These are phyloP conservation scores for Maudiozyma barnettii DNA, from an alignment of 805 yeast species.

Conservation along the genomic window DNA sequence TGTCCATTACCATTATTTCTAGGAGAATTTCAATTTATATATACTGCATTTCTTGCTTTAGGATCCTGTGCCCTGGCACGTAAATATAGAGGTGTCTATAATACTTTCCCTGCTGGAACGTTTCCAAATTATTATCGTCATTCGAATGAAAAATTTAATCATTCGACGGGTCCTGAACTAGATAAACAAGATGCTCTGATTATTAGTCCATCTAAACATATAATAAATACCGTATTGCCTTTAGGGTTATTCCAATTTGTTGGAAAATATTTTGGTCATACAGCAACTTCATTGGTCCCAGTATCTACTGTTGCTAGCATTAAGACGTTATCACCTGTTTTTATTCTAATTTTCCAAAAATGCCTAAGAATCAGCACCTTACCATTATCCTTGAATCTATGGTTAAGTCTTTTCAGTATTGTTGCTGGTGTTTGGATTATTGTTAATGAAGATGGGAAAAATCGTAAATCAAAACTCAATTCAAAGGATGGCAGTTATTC, in stretches of 20 bases:
- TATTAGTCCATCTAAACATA: slow-evolving; percentile 29
- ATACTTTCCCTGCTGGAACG: slow-evolving; percentile 44
- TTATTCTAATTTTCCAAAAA: slow-evolving; percentile 50
- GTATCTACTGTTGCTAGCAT: slow-evolving; percentile 63
- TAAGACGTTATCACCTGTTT: slow-evolving; percentile 56
- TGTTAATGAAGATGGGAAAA: slow-evolving; percentile 17
- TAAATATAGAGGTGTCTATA: slow-evolving; percentile 24
- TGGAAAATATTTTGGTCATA: slow-evolving; percentile 53
- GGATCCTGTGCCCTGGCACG: slow-evolving; percentile 31
- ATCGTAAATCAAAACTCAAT: not conserved
- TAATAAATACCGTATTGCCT: slow-evolving; percentile 46
- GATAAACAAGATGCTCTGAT: slow-evolving; percentile 6
- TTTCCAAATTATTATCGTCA: slow-evolving; percentile 34
- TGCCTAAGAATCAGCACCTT: slow-evolving; percentile 21
- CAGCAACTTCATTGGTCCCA: slow-evolving; percentile 57
- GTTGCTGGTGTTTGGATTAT: slow-evolving; percentile 27
- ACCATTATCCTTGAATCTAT: slow-evolving; percentile 6
- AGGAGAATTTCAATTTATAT: slow-evolving; percentile 54
- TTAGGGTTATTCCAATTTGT: slow-evolving; percentile 56
- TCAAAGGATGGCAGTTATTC: slow-evolving; percentile 8
- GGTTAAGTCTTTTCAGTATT: slow-evolving; percentile 19
- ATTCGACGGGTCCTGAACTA: not conserved
- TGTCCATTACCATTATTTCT: slow-evolving; percentile 55
- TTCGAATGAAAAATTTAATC: slow-evolving; percentile 9
- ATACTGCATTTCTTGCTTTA: slow-evolving; percentile 38